phyloP scores from a whole-genome alignment of 345 rosid species.

The Nasturtium officinale region DNA sequence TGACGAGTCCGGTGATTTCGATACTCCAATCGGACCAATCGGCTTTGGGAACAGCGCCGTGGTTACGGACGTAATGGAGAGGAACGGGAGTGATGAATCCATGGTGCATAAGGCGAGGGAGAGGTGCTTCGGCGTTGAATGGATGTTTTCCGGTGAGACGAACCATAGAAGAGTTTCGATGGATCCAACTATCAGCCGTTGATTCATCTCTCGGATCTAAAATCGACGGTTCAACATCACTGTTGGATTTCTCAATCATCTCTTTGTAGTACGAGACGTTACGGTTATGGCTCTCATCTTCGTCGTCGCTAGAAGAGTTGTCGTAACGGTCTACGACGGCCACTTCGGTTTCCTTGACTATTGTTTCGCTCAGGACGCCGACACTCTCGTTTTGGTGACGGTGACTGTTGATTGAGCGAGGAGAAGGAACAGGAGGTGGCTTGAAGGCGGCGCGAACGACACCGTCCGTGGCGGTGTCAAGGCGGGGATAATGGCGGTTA shows the following conservation, averaged over 20 bases:
- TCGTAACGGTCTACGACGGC: slow-evolving; percentile 31
- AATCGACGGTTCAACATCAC: slow-evolving; percentile 70
- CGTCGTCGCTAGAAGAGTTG: slow-evolving; percentile 55
- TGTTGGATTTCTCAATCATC: slow-evolving; percentile 52
- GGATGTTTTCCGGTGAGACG: slow-evolving; percentile 99
- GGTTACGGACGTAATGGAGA: slow-evolving; percentile 95
- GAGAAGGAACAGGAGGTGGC: slow-evolving; percentile 42
- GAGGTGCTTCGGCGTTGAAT: slow-evolving; percentile 82
- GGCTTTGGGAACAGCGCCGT: slow-evolving; percentile 72
- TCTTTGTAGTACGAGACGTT: slow-evolving; percentile 47
- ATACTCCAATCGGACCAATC: slow-evolving; percentile 75
- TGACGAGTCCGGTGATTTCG: slow-evolving; percentile 80
- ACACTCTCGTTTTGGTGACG: slow-evolving; percentile 46
- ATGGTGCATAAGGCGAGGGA: slow-evolving; percentile 83
- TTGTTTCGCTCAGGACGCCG: slow-evolving; percentile 6
- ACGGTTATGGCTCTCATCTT: slow-evolving; percentile 44
- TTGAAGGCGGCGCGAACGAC: slow-evolving; percentile 58
- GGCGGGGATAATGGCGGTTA: slow-evolving; percentile 65
- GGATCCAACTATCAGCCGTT: slow-evolving; percentile 80
- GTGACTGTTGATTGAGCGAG: slow-evolving; percentile 43
- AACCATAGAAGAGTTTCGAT: slow-evolving; percentile 77
- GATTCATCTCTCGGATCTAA: slow-evolving; percentile 70
- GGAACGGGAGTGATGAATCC: slow-evolving; percentile 95
- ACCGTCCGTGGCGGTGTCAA: slow-evolving; percentile 54
- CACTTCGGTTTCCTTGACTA: slow-evolving; percentile 41